Percentiles rank a stretch among this genome's conserved stretches.
These are phyloP conservation scores for Orbilia oligospora DNA, from an alignment of 2,329 filamentous ascomycete species.

Conservation along the genomic window DNA sequence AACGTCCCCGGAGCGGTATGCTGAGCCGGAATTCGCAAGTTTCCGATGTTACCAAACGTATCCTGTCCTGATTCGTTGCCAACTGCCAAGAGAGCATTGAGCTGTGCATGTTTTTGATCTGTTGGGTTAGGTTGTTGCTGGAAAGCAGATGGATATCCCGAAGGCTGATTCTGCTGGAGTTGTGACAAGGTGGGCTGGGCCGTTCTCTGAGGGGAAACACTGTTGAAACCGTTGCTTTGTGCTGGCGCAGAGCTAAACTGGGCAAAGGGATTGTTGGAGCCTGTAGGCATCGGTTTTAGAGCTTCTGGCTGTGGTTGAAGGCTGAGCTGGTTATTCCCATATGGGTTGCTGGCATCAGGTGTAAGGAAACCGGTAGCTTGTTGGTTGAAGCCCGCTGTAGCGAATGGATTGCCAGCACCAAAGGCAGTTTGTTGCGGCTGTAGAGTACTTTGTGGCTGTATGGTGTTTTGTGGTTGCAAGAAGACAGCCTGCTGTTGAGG, in stretches of 20 bases:
- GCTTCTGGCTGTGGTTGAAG: constrained; percentile 70
- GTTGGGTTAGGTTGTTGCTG: constrained; percentile 52
- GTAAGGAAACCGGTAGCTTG: constrained; percentile 76
- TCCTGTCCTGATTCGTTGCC: constrained; percentile 86
- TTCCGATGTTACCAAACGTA: constrained; percentile 97
- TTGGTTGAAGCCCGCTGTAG: constrained; percentile 57
- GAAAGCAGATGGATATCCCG: constrained; percentile 54
- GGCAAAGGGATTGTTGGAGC: constrained; percentile 98
- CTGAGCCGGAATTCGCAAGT: constrained; percentile 93
- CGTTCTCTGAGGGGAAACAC: constrained; percentile 70
- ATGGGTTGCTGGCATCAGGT: constrained; percentile 93
- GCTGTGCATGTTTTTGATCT: constrained; percentile 74
- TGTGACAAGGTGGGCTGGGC: constrained; percentile 78
- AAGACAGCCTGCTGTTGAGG: constrained; percentile 63
- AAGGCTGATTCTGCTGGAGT: constrained; percentile 64
- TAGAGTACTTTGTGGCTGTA: constrained; percentile 53
- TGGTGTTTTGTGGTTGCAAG: constrained; percentile 54
- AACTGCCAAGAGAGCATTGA: constrained; percentile 86
- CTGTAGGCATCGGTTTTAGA: constrained; percentile 86
- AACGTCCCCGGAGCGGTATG: constrained; percentile 97
- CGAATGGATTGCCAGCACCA: constrained; percentile 70
- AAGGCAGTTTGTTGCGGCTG: constrained; percentile 71
- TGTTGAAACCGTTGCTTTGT: constrained; percentile 74
- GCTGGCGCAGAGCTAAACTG: constrained; percentile 68
- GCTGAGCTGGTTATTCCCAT: constrained; percentile 77